Conservation (phyloP, 306 rosid species). For the Lathyrus tuberosus region DNA sequence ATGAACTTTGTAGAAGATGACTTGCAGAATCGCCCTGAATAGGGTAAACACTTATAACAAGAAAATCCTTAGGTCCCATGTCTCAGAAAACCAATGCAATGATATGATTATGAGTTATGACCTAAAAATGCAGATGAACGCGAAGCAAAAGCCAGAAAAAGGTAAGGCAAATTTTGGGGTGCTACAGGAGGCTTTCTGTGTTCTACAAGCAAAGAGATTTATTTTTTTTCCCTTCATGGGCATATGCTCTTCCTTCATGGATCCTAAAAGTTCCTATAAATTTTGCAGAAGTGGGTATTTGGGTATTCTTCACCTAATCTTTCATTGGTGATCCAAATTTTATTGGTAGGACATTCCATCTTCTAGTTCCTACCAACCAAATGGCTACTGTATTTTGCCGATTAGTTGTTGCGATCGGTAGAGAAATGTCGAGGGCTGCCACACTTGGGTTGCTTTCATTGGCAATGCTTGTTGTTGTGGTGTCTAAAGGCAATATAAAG, state of each 20-base stretch:
- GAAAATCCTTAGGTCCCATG: no score
- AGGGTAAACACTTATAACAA: no score
- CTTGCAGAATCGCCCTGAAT: no score
- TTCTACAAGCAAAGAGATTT: background rate
- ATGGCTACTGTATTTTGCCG: constrained; percentile 54
- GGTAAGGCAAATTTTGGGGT: no score
- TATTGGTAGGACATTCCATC: constrained; percentile 19
- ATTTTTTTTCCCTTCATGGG: background rate
- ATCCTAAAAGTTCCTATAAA: background rate
- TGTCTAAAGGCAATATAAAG: constrained; percentile 16
- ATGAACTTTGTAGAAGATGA: no score
- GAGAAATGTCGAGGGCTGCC: constrained; percentile 44
- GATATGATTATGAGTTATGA: no score
- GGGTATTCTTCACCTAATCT: background rate
- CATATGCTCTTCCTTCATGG: background rate
- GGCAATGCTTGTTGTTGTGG: background rate
- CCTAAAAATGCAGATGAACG: no score
- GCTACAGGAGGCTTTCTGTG: constrained; percentile 1
- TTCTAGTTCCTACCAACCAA: constrained; percentile 46
- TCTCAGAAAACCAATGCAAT: no score
- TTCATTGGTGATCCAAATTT: background rate
- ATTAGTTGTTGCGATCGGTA: constrained; percentile 51
- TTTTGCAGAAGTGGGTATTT: background rate
- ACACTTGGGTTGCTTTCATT: background rate
- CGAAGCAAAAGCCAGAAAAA: no score